These are phyloP conservation scores for Jaapia argillacea DNA, from an alignment of 768 basidiomycete genomes.

Conservation along the genomic window DNA sequence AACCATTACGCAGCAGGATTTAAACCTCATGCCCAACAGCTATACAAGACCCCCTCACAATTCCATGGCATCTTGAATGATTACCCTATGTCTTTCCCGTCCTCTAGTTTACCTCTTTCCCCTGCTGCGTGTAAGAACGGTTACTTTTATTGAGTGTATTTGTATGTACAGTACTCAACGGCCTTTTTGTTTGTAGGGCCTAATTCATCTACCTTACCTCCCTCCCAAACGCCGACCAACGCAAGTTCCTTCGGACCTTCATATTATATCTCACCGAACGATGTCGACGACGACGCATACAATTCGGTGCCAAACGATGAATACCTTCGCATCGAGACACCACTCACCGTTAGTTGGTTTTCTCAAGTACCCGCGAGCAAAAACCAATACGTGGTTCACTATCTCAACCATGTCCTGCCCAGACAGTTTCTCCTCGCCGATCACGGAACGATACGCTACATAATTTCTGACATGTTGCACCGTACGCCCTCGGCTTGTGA, in stretches of 20 bases:
- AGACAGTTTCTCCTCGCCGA: conserved; percentile 67
- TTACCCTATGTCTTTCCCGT: neutral
- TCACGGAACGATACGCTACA: conserved; percentile 25
- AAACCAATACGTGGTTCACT: conserved; percentile 19
- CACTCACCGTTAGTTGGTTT: neutral
- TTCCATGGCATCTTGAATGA: no score
- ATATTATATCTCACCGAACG: neutral
- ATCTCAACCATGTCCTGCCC: conserved; percentile 51
- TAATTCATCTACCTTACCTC: neutral
- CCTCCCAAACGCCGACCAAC: neutral
- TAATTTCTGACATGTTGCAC: conserved; percentile 43
- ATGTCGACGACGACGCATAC: neutral
- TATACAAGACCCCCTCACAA: neutral
- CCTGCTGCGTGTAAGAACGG: neutral
- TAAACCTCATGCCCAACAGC: no score
- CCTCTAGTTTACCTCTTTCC: neutral
- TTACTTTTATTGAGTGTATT: neutral
- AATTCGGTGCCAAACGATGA: no score
- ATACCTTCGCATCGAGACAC: neutral
- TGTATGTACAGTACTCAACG: neutral
- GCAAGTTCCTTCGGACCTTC: neutral
- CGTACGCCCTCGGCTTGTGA: conserved; percentile 35
- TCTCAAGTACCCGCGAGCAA: conserved; percentile 2
- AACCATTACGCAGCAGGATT: no score
- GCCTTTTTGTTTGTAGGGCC: neutral